Percentiles rank a stretch among this genome's conserved stretches.
These are phyloP conservation scores for Geotrichum restrictum DNA, from an alignment of 1,139 yeast genomes.

Conservation along the genomic window DNA sequence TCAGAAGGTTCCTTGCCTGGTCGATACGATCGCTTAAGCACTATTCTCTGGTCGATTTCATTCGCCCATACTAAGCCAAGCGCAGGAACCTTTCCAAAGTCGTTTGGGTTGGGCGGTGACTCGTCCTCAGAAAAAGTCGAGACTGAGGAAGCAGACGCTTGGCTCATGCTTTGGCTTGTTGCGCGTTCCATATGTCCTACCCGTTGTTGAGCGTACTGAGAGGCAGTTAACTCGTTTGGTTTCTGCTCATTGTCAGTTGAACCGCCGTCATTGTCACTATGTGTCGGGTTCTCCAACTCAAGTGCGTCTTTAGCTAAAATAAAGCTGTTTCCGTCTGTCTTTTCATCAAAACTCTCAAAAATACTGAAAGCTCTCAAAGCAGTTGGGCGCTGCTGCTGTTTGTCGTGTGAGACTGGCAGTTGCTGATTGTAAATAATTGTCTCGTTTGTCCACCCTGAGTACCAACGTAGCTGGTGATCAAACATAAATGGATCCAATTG, in stretches of 20 bases:
- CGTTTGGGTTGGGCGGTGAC: background rate
- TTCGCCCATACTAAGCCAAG: constrained; percentile 47
- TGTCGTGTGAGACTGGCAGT: background rate
- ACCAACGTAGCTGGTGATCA: constrained; percentile 69
- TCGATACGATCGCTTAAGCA: constrained; percentile 35
- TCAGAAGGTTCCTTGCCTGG: background rate
- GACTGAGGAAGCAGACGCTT: background rate
- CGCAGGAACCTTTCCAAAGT: constrained; percentile 38
- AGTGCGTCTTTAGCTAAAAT: background rate
- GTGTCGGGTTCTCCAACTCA: background rate
- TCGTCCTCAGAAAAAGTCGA: background rate
- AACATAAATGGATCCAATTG: constrained; percentile 32
- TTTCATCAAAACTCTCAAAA: constrained; percentile 10
- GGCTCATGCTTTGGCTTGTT: background rate
- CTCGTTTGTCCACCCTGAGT: constrained; percentile 65
- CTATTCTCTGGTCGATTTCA: constrained; percentile 41
- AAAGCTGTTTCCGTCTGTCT: constrained; percentile 5
- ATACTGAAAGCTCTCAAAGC: background rate
- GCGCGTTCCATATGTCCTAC: constrained; percentile 1
- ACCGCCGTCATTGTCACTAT: too few relatives aligned
- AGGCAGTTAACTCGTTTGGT: constrained; percentile 1
- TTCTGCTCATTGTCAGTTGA: too few relatives aligned
- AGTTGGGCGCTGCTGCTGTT: background rate
- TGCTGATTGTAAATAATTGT: background rate
- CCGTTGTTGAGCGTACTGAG: background rate